Evolutionary conservation across 768 basidiomycete species (phyloP), one percentile per base, ranked within the genome.

Genomic region (Suillus subalutaceus): DNA sequence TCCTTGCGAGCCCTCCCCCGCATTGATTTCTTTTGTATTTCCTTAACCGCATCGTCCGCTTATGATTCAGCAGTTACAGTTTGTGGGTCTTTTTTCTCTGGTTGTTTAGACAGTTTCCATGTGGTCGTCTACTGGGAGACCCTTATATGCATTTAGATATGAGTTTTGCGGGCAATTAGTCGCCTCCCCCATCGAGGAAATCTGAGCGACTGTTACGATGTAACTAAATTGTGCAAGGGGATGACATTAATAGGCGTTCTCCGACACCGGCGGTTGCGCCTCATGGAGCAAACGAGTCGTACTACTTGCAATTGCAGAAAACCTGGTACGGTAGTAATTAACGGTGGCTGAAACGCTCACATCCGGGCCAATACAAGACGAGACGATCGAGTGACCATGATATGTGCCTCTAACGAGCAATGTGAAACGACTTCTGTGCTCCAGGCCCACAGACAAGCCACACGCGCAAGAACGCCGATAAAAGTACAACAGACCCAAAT

Each of bases 21-120:
- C 57, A 40, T 40, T 38, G 35, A 37, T n/a, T 26, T 58, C 50
- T 52, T 16, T 30, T 55, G 53, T 55, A 32, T 55, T 55, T 55
- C 56, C 56, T 57, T 57, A 38, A 57, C 37, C 56, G 12, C 23
- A 16, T 40, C 26, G 35, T 59, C 23, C 4, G 6, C 13, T 38
- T 58, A 57, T 57, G 37, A 59, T 59, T 16, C 38, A 5, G 38
- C 16, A 9, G 16, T 59, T 46, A 48, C n/a, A 48, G 2, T 10
- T 38, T 58, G 20, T 37, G 35, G 35, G 35, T 37, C 16, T 26
- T 56, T 13, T 56, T 16, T 37, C 6, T 56, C n/a, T 4, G 10
- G 5, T 37, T 35, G 9, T 20, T 37, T 53, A 18, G 52, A 8
- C 16, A 53, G 35, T 23, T 38, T 57, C 16, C 37, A 10, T 23